Evolutionary conservation across 1,284 basidiomycete genomes (phyloP).

Genomic region (Ceratobasidium sp.): DNA sequence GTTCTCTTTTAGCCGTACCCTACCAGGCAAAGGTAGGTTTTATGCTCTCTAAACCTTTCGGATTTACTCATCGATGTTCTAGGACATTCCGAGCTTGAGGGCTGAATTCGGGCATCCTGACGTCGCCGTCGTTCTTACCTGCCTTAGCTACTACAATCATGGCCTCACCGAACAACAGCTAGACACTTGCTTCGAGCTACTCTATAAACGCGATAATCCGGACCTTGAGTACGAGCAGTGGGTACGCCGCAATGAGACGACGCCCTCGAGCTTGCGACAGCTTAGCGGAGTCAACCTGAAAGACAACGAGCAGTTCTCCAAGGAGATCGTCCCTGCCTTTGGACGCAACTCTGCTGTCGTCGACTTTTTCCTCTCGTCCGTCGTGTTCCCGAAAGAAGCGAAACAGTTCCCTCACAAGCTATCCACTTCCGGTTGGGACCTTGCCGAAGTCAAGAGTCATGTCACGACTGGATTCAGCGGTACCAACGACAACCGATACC

Average conservation of each 20-base stretch:
- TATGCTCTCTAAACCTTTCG: slow-evolving; percentile 46
- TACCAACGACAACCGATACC: slow-evolving; percentile 64
- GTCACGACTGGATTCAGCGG: slow-evolving; percentile 66
- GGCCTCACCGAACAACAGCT: slow-evolving; percentile 61
- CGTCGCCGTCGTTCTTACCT: slow-evolving; percentile 61
- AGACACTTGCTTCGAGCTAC: slow-evolving; percentile 55
- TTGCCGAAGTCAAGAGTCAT: slow-evolving; percentile 56
- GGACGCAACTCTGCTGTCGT: slow-evolving; percentile 56
- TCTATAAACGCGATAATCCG: slow-evolving; percentile 61
- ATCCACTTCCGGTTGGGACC: slow-evolving; percentile 64
- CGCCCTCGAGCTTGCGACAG: slow-evolving; percentile 52
- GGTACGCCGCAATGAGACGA: slow-evolving; percentile 49
- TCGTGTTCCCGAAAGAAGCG: slow-evolving; percentile 63
- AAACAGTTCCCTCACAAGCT: slow-evolving; percentile 63
- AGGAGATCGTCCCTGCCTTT: slow-evolving; percentile 55
- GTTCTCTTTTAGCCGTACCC: slow-evolving; percentile 64
- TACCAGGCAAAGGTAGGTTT: slow-evolving; percentile 58
- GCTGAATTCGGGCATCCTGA: slow-evolving; percentile 69
- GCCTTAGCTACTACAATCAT: slow-evolving; percentile 63
- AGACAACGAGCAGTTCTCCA: slow-evolving; percentile 55
- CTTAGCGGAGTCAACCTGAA: slow-evolving; percentile 58
- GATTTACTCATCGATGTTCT: slow-evolving; percentile 60
- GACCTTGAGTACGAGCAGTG: slow-evolving; percentile 59
- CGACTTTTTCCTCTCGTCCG: slow-evolving; percentile 62
- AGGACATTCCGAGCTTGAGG: slow-evolving; percentile 61